These are phyloP conservation scores for Lepiota subincarnata DNA, from an alignment of 768 basidiomycete species.

Conservation along the genomic window DNA sequence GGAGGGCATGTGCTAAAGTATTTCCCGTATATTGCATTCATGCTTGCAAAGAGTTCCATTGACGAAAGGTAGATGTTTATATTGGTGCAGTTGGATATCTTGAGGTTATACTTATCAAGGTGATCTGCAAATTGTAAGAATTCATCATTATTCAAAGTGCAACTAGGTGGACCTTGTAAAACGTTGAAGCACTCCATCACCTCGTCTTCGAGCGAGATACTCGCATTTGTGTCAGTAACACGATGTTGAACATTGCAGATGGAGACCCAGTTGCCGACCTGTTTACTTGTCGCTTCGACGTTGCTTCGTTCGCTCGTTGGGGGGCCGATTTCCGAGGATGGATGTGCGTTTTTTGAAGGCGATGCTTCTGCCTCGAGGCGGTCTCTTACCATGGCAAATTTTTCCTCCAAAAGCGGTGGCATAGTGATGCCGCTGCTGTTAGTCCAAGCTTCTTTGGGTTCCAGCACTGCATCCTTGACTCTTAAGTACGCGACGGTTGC, in stretches of 20 bases:
- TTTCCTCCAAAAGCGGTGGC: slow-evolving; percentile 53
- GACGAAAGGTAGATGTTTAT: slow-evolving; percentile 82
- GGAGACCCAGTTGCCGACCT: slow-evolving; percentile 63
- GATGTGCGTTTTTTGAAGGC: background rate
- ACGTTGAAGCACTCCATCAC: slow-evolving; percentile 62
- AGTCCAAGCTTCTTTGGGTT: slow-evolving; percentile 39
- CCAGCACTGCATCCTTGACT: slow-evolving; percentile 64
- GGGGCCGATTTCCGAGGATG: background rate
- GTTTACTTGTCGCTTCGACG: slow-evolving; percentile 18
- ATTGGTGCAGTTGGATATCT: slow-evolving; percentile 59
- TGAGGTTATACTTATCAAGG: slow-evolving; percentile 45
- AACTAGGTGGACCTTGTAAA: slow-evolving; percentile 49
- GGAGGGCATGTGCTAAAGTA: slow-evolving; percentile 93
- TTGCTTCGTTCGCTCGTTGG: background rate
- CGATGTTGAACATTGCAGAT: slow-evolving; percentile 51
- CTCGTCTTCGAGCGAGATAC: slow-evolving; percentile 62
- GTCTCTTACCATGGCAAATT: slow-evolving; percentile 15
- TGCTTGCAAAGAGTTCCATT: slow-evolving; percentile 71
- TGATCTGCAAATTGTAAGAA: slow-evolving; percentile 35
- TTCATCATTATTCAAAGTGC: background rate
- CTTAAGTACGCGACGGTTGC: slow-evolving; percentile 90
- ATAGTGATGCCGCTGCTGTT: slow-evolving; percentile 22
- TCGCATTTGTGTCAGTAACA: slow-evolving; percentile 7
- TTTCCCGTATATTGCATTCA: slow-evolving; percentile 75
- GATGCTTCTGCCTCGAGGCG: background rate